Base-by-base conservation (phyloP, 495 filamentous ascomycete genomes). In the Arthonia radiata region DNA sequence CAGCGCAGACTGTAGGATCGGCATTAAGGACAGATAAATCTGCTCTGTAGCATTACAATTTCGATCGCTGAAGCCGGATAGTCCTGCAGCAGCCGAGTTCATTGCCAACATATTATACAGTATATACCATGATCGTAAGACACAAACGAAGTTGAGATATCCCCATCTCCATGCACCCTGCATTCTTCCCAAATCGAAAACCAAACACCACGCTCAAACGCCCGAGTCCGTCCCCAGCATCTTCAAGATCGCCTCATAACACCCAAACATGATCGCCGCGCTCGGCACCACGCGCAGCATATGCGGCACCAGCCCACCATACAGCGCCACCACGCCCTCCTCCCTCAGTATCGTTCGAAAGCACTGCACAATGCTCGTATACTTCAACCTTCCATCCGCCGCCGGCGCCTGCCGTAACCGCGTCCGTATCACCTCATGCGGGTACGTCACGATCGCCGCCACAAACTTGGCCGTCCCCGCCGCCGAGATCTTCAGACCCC, bases 201-300 rank as follows among this genome's bases (percentile, higher is more conserved):
- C n/a, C n/a, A n/a, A n/a, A n/a, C n/a, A n/a, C n/a, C n/a, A n/a
- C n/a, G n/a, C 17, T 33, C 31, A 51, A 5, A 49, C 37, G 10
- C 35, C 37, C 19, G 34, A 37, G 11, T 34, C 40, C 26, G 40
- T 37, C 5, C 49, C 49, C 11, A 51, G 26, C 14, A 41, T 29
- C 25, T 39, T 62, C 27, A 90, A 50, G 31, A 86, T 76, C 16
- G 61, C 66, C 46, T 90, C 79, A 46, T 90, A 91, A 46, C 79
- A 81, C 32, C 78, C 78, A 38, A 90, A 82, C 58, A 82, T 90
- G 42, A 91, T 82, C 27, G 74, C 74, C 8, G 80, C 80, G 27
- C 73, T 80, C 4, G 80, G 80, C 3, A 91, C 77, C 8, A 80
- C 80, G 18, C 80, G 64, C 34, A 83, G 55, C 38, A 91, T 67